These are phyloP conservation scores for Chytriomyces sp. DNA, from an alignment of 192 early-diverging fungal genomes.

Conservation along the genomic window DNA sequence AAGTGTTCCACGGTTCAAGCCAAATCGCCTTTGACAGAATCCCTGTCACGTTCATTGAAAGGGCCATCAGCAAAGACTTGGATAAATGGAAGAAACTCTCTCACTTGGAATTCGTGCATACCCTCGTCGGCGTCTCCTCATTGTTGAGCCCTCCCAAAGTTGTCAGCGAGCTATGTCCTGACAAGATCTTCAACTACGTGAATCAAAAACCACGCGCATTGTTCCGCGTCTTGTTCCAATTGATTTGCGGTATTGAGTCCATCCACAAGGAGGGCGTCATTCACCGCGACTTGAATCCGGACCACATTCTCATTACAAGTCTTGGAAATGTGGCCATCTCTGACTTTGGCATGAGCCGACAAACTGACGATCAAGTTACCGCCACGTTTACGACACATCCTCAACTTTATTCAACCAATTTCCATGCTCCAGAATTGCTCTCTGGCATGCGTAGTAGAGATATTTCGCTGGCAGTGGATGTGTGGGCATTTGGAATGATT, in stretches of 20 bases:
- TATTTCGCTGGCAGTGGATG: not conserved
- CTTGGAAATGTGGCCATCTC: conserved; percentile 87
- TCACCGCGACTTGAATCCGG: conserved; percentile 87
- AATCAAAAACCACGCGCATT: conserved; percentile 83
- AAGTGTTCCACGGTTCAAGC: not conserved
- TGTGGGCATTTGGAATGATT: conserved; percentile 5
- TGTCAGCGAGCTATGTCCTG: not conserved
- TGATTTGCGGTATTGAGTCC: conserved; percentile 80
- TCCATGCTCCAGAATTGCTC: not conserved
- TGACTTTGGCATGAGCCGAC: conserved; percentile 71
- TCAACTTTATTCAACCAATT: not conserved
- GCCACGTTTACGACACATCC: not conserved
- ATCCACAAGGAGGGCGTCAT: conserved; percentile 74
- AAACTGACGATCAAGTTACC: not conserved
- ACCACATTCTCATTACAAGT: conserved; percentile 88
- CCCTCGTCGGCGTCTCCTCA: not conserved
- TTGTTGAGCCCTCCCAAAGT: not conserved
- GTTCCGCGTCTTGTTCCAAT: conserved; percentile 77
- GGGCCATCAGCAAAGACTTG: not conserved
- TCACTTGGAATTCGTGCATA: not conserved
- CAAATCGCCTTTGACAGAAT: not conserved
- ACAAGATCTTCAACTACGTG: conserved; percentile 54
- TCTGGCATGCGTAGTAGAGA: not conserved
- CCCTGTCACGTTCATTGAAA: not conserved
- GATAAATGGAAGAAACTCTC: not conserved